Evolutionary conservation across 495 filamentous ascomycete species (phyloP), one percentile per base, ranked within the genome.

Genomic region (Xylaria intraflava): DNA sequence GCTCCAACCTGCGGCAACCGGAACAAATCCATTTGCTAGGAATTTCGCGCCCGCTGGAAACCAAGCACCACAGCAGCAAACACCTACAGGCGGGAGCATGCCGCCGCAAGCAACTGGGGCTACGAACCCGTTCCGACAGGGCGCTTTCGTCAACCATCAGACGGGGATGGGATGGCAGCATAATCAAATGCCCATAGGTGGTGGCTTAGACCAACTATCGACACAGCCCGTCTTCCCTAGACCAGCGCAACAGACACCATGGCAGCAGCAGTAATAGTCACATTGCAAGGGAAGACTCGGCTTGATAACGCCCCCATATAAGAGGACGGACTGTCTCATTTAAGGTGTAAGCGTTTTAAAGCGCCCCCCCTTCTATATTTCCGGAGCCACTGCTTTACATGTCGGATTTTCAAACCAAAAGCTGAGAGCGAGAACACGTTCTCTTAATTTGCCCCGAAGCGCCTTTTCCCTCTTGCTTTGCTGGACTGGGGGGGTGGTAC

Each of bases 101-200:
- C 71, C 76, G 48, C 72, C 78, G 16, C 83, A 85, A 53, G 81
- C 83, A 3, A 95, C 93, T 1, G 92, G 90, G 7, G 90, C 83
- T 61, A 97, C 92, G 14, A 97, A 97, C 66, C 92, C 92, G 1
- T 96, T 97, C 80, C 80, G 92, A 8, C 89, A 95, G 66, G 86
- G 84, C 46, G 79, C 83, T 0, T 94, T 95, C 59, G 83, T 93
- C 30, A 90, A 94, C 60, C 88, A 92, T 61, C 79, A 83, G 31
- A 95, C 89, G 2, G 90, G 91, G 0, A 77, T 85, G 65, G 86
- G 88, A 12, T 96, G 93, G 88, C 91, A 95, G 60, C 75, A 83
- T 49, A 78, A 78, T 35, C 82, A 82, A 49, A 81, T 87, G 67
- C 83, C 88, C 4, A 93, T 91, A 10, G 87, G 96, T 61, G 90